A percentile compares a stretch with the other conserved stretches of the same genome.
phyloP scores from a whole-genome alignment of 805 yeast genomes.

The Hanseniaspora nectarophila region DNA sequence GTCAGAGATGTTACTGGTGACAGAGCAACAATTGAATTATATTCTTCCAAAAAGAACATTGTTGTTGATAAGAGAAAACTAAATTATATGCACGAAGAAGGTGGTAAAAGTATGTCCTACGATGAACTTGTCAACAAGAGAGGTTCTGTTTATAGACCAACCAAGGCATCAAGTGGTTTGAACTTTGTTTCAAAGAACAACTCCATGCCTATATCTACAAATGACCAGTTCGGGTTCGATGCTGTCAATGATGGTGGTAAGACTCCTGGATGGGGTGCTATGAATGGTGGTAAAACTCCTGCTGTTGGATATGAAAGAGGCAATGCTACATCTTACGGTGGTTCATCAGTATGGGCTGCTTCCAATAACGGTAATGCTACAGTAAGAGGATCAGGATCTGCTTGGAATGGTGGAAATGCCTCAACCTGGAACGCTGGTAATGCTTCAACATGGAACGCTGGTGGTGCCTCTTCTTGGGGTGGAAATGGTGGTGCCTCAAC shows the following conservation, averaged over 20 bases:
- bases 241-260: constrained; percentile 26
- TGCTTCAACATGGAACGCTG: constrained; percentile 32
- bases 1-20: constrained; percentile 89
- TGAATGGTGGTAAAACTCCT: constrained; percentile 26
- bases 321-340: constrained; percentile 20
- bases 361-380: constrained; percentile 37
- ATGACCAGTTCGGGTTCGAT: neutral
- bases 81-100: constrained; percentile 52
- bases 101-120: constrained; percentile 62
- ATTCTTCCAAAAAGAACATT: constrained; percentile 78
- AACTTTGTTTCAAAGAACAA: constrained; percentile 14
- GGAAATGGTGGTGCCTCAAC: constrained; percentile 25
- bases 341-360: constrained; percentile 28
- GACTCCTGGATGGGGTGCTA: constrained; percentile 38
- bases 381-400: constrained; percentile 21
- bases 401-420: constrained; percentile 25
- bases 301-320: constrained; percentile 25
- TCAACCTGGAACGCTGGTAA: constrained; percentile 40
- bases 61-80: constrained; percentile 72
- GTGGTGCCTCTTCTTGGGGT: constrained; percentile 22
- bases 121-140: constrained; percentile 57
- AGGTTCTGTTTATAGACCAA: constrained; percentile 28
- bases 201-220: constrained; percentile 19
- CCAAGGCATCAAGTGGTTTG: neutral
- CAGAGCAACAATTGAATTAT: constrained; percentile 83